Conservation (phyloP, 805 yeast genomes). For the Candida khao-thaluensis region DNA sequence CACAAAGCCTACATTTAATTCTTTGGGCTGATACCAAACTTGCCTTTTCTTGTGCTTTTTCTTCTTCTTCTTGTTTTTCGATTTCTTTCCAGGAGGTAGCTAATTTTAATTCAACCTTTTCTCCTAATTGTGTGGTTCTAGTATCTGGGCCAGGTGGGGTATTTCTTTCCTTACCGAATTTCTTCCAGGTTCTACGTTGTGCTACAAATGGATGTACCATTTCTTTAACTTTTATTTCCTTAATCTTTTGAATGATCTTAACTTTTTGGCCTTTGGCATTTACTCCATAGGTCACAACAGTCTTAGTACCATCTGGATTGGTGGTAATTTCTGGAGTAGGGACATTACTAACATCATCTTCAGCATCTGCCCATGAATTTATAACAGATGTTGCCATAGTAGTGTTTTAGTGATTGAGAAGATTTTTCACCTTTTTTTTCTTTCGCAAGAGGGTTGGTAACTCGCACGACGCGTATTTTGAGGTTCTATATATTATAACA, state of each 20-base stretch:
- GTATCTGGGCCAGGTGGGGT: slow-evolving; percentile 83
- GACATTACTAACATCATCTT: slow-evolving; percentile 51
- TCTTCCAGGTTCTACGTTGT: slow-evolving; percentile 81
- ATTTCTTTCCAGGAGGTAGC: slow-evolving; percentile 75
- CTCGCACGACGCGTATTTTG: neutral
- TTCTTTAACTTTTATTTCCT: slow-evolving; percentile 73
- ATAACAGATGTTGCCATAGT: slow-evolving; percentile 35
- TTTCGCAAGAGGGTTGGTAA: neutral
- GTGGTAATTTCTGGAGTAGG: slow-evolving; percentile 71
- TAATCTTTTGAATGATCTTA: slow-evolving; percentile 82
- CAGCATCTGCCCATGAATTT: slow-evolving; percentile 70
- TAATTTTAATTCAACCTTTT: slow-evolving; percentile 71
- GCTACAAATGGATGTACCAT: slow-evolving; percentile 84
- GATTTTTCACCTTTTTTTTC: slow-evolving; percentile 8
- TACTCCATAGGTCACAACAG: slow-evolving; percentile 73
- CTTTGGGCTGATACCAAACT: slow-evolving; percentile 40
- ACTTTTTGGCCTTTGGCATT: slow-evolving; percentile 81
- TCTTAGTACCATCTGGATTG: slow-evolving; percentile 87
- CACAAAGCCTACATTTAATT: slow-evolving; percentile 84
- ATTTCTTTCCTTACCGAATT: slow-evolving; percentile 77
- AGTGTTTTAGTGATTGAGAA: neutral
- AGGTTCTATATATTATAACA: too few species aligned
- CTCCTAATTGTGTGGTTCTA: slow-evolving; percentile 86
- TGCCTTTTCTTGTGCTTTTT: slow-evolving; percentile 46
- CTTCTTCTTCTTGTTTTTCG: slow-evolving; percentile 69